phyloP scores from a whole-genome alignment of 2,329 filamentous ascomycete species.

The Penicillium occitanis region DNA sequence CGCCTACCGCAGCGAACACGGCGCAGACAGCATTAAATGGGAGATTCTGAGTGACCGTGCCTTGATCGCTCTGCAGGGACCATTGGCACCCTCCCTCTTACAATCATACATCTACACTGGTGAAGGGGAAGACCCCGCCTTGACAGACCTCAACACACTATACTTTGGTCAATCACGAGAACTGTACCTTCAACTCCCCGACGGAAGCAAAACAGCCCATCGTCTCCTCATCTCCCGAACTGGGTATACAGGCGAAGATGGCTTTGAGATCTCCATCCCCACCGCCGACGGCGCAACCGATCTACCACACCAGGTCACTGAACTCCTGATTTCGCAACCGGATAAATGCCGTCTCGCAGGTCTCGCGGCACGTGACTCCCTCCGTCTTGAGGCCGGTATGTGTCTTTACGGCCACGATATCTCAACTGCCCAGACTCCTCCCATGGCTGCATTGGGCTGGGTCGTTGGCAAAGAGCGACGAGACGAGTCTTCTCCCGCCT shows the following conservation, averaged over 20 bases:
- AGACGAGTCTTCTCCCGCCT: constrained; percentile 38
- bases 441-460: constrained; percentile 70
- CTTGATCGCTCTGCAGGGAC: constrained; percentile 86
- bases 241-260: constrained; percentile 97
- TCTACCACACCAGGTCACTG: constrained; percentile 56
- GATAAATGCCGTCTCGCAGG: constrained; percentile 78
- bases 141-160: constrained; percentile 62
- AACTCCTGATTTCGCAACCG: constrained; percentile 64
- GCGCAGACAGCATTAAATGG: constrained; percentile 61
- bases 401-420: constrained; percentile 99
- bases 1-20: constrained; percentile 56
- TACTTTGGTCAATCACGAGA: constrained; percentile 78
- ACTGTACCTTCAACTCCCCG: constrained; percentile 62
- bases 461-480: constrained; percentile 79
- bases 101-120: constrained; percentile 57
- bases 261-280: constrained; percentile 91
- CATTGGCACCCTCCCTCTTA: constrained; percentile 70
- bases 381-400: constrained; percentile 95
- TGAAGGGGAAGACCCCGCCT: constrained; percentile 41
- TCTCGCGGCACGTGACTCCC: constrained; percentile 84
- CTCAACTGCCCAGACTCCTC: constrained; percentile 71
- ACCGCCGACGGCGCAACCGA: constrained; percentile 55
- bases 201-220: constrained; percentile 52
- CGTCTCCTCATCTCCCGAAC: constrained; percentile 76
- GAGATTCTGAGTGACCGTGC: constrained; percentile 70